phyloP scores from a whole-genome alignment of 2,329 filamentous ascomycete species.

The Metarhizium album region DNA sequence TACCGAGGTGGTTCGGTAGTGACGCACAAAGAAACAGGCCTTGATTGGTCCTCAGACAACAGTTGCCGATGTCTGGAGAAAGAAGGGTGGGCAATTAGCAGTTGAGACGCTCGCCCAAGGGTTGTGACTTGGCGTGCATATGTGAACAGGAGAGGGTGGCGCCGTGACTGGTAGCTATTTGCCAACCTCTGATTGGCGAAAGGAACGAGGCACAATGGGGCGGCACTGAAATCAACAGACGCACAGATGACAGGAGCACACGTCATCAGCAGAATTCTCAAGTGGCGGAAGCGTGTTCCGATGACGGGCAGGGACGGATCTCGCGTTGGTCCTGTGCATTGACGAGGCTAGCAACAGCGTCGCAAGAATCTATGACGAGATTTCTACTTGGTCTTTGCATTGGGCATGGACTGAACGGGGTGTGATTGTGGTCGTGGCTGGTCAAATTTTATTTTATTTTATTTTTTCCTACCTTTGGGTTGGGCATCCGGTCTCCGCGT shows the following conservation, averaged over 20 bases:
- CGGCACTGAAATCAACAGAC: background rate
- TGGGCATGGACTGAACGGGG: constrained; percentile 2
- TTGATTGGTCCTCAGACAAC: background rate
- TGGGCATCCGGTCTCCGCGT: background rate
- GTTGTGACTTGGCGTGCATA: background rate
- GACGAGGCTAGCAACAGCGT: background rate
- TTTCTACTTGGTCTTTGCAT: background rate
- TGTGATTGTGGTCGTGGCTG: background rate
- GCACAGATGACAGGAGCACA: background rate
- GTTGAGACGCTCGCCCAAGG: background rate
- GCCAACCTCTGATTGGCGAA: background rate
- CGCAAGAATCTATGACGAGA: background rate
- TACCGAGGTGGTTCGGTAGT: constrained; percentile 31
- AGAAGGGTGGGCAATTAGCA: background rate
- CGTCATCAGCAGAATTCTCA: constrained; percentile 2
- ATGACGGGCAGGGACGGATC: background rate
- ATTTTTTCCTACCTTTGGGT: too few species aligned
- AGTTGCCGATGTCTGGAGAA: background rate
- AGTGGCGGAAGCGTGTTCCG: background rate
- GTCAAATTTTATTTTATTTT: background rate
- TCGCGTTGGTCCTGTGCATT: background rate
- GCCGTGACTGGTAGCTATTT: background rate
- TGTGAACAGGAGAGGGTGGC: background rate
- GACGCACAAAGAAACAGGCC: background rate
- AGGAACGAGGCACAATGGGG: background rate